Evolutionary conservation across 2,329 filamentous ascomycete genomes (phyloP).

Genomic region (Penicillium olsonii): DNA sequence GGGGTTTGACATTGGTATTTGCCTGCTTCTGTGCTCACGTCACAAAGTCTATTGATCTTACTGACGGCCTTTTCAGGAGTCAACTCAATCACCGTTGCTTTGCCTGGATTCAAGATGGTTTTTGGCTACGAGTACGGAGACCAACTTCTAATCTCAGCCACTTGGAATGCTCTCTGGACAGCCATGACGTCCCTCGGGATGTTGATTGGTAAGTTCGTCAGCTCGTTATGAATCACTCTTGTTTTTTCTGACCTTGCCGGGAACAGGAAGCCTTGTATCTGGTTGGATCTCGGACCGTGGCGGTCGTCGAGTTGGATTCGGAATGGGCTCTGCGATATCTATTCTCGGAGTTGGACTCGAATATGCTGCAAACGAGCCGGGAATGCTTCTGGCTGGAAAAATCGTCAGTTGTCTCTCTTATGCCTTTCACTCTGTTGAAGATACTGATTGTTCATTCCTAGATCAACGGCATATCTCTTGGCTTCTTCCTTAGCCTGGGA

Average conservation of each 20-base stretch:
- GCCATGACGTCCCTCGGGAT: conserved; percentile 12
- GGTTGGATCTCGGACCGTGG: conserved; percentile 2
- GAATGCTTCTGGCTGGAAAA: conserved; percentile 1
- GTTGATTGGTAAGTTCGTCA: neutral
- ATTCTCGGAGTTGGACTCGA: conserved; percentile 1
- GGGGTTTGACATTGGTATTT: conserved; percentile 10
- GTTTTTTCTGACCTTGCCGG: neutral
- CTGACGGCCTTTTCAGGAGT: neutral
- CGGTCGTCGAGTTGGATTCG: conserved; percentile 1
- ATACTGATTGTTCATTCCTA: neutral
- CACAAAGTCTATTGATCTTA: neutral
- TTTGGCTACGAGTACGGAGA: conserved; percentile 8
- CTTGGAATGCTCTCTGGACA: conserved; percentile 12
- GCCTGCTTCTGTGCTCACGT: neutral
- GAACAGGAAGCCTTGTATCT: conserved; percentile 2
- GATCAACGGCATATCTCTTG: conserved; percentile 1
- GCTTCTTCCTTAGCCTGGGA: neutral
- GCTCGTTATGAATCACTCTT: too few species aligned
- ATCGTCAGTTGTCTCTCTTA: neutral
- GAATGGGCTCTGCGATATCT: neutral
- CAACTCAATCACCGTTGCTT: neutral
- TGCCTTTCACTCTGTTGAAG: neutral
- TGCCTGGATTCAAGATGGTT: conserved; percentile 8
- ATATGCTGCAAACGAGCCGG: conserved; percentile 3
- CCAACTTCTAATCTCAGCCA: conserved; percentile 9